phyloP scores from a whole-genome alignment of 352 stramenopile genomes.

The Pythium brachiatum region DNA sequence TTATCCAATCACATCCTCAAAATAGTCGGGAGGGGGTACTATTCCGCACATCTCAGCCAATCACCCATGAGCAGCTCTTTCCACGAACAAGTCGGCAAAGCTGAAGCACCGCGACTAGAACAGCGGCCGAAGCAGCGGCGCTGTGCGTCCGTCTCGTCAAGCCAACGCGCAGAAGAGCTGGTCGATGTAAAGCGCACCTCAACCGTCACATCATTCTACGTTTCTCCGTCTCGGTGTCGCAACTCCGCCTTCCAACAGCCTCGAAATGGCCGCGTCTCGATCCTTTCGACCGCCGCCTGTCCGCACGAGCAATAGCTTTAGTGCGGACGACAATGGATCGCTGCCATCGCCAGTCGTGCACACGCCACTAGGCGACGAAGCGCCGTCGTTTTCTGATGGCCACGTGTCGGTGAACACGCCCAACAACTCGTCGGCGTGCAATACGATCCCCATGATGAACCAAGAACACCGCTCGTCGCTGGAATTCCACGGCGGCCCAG shows the following conservation, averaged over 20 bases:
- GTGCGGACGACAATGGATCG: background rate
- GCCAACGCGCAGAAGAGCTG: too few relatives aligned
- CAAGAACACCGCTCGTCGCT: constrained; percentile 10
- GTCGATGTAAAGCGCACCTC: background rate
- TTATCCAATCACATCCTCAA: background rate
- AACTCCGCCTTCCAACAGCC: background rate
- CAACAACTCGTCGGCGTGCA: background rate
- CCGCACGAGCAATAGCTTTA: background rate
- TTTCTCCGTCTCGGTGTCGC: background rate
- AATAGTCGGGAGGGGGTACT: background rate
- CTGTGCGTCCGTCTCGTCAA: background rate
- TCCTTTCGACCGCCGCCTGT: background rate
- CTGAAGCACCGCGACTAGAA: constrained; percentile 4
- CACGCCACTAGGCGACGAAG: constrained; percentile 21
- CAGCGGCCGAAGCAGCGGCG: background rate
- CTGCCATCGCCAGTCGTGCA: constrained; percentile 17
- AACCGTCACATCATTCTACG: background rate
- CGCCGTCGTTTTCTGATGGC: background rate
- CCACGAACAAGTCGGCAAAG: background rate
- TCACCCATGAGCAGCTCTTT: background rate
- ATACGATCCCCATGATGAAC: background rate
- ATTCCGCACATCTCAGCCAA: background rate
- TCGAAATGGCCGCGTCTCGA: background rate
- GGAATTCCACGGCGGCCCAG: background rate
- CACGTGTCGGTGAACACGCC: constrained; percentile 15